These are phyloP conservation scores for Penicillium sp. DNA, from an alignment of 2,329 filamentous ascomycete genomes.

Conservation along the genomic window DNA sequence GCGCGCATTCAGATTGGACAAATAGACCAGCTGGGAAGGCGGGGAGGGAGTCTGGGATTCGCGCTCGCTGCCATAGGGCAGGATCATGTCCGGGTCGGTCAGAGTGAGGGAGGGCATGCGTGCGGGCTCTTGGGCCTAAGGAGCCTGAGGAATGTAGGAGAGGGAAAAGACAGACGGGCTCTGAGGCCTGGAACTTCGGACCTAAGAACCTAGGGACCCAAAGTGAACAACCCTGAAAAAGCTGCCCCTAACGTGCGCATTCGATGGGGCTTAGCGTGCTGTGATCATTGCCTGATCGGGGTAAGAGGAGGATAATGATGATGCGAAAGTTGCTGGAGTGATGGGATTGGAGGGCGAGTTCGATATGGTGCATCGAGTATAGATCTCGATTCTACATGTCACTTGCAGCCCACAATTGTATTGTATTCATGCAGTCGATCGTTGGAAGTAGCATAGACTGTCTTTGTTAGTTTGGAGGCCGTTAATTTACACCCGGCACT, in stretches of 20 bases:
- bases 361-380: not conserved
- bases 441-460: not conserved
- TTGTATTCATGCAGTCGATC: not conserved
- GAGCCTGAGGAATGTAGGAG: constrained; percentile 4
- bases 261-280: constrained; percentile 22
- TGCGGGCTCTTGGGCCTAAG: constrained; percentile 13
- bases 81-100: constrained; percentile 92
- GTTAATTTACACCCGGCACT: constrained; percentile 6
- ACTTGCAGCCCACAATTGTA: not conserved
- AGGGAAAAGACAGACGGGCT: not conserved
- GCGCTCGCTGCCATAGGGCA: constrained; percentile 65
- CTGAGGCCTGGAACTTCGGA: not conserved
- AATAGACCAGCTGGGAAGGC: constrained; percentile 50
- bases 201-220: not conserved
- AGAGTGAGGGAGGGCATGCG: constrained; percentile 75
- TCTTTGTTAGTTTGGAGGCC: constrained; percentile 12
- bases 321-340: constrained; percentile 2
- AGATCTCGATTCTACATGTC: not conserved
- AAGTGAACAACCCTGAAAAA: constrained; percentile 12
- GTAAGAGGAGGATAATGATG: constrained; percentile 5
- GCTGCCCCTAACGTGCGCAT: constrained; percentile 18
- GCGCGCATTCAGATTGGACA: constrained; percentile 42
- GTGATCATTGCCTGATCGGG: constrained; percentile 23
- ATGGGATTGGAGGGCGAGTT: not conserved
- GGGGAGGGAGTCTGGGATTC: constrained; percentile 50